phyloP scores from a whole-genome alignment of 345 rosid genomes.

The Ceriops zippeliana region DNA sequence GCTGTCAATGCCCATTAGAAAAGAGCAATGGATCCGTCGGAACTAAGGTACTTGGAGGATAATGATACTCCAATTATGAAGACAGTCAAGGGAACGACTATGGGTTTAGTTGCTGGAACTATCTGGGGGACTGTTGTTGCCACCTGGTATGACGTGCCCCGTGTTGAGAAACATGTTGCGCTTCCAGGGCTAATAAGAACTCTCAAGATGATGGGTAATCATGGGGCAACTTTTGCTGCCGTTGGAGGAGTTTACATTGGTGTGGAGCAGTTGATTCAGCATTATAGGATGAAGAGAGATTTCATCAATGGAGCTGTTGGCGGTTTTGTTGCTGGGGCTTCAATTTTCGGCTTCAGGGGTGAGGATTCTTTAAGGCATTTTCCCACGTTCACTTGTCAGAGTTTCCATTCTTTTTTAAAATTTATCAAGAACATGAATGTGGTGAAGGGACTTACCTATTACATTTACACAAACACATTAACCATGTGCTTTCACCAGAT shows the following conservation, averaged over 20 bases:
- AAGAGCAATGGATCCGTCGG: conserved; percentile 64
- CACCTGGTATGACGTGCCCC: conserved; percentile 92
- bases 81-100: conserved; percentile 78
- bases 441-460: too few relatives aligned
- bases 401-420: not conserved
- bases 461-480: too few relatives aligned
- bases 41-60: conserved; percentile 81
- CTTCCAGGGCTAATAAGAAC: conserved; percentile 91
- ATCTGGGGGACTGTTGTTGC: conserved; percentile 89
- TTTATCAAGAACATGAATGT: not conserved
- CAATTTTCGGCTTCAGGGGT: conserved; percentile 85
- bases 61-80: conserved; percentile 68
- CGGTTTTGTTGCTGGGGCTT: conserved; percentile 92
- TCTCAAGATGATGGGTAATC: conserved; percentile 90
- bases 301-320: conserved; percentile 90
- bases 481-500: too few relatives aligned
- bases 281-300: conserved; percentile 74
- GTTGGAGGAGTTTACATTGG: conserved; percentile 98
- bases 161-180: conserved; percentile 92
- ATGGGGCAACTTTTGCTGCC: conserved; percentile 90
- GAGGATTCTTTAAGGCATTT: not conserved
- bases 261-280: conserved; percentile 82
- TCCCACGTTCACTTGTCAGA: not conserved
- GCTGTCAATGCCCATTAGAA: conserved; percentile 14
- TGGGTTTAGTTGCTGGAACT: conserved; percentile 76